Conservation (phyloP, 352 stramenopile genomes). For the Lagenidium giganteum region DNA sequence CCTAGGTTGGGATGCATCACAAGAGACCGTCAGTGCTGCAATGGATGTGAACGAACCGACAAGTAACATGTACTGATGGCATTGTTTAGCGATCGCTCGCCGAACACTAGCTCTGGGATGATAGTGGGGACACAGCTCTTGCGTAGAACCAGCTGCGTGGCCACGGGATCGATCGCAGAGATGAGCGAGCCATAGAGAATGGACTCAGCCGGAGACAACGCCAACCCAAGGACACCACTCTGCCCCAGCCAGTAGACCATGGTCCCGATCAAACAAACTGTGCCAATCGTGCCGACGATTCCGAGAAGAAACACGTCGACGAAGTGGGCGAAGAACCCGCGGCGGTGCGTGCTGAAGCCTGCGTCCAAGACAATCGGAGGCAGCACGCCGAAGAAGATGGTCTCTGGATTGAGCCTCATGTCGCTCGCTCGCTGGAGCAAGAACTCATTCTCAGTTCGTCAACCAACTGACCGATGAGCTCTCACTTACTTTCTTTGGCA, state of each 20-base stretch:
- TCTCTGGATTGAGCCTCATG: constrained; percentile 37
- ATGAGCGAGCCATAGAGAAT: constrained; percentile 91
- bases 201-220: constrained; percentile 34
- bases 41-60: background rate
- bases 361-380: constrained; percentile 62
- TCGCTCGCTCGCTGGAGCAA: too few relatives aligned
- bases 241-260: constrained; percentile 36
- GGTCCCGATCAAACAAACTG: constrained; percentile 31
- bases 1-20: constrained; percentile 1
- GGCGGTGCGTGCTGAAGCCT: constrained; percentile 55
- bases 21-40: too few relatives aligned
- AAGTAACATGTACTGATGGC: constrained; percentile 50
- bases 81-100: constrained; percentile 84
- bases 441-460: too few relatives aligned
- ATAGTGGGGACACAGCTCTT: constrained; percentile 62
- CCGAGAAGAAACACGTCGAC: constrained; percentile 33
- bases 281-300: constrained; percentile 40
- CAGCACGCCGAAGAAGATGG: constrained; percentile 54
- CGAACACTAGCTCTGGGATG: constrained; percentile 84
- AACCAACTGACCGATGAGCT: too few relatives aligned
- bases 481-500: too few relatives aligned
- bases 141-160: constrained; percentile 89
- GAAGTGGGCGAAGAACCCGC: constrained; percentile 48
- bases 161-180: constrained; percentile 89
- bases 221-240: constrained; percentile 5